phyloP scores from a whole-genome alignment of 345 rosid species.

The Jatropha curcas region DNA sequence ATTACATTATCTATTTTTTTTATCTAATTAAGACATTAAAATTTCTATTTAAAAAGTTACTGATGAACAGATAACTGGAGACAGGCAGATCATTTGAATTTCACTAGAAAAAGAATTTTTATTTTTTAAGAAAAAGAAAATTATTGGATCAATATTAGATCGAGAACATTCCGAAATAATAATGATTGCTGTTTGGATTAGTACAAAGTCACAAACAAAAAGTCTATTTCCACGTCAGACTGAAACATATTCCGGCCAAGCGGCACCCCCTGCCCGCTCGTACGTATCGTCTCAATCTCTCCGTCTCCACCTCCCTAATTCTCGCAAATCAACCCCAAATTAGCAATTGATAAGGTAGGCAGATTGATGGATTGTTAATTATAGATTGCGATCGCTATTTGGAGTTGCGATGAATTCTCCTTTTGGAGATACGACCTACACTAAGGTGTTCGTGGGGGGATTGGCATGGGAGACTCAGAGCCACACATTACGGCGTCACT shows the following conservation, averaged over 20 bases:
- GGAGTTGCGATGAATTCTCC: conserved; percentile 1
- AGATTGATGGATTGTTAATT: neutral
- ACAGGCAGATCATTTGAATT: too few relatives aligned
- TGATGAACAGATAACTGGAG: too few relatives aligned
- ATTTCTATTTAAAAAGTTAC: too few relatives aligned
- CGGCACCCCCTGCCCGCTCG: neutral
- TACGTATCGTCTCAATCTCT: neutral
- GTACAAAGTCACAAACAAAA: conserved; percentile 10
- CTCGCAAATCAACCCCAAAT: neutral
- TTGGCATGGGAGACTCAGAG: conserved; percentile 48
- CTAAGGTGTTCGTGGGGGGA: conserved; percentile 47
- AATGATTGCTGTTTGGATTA: conserved; percentile 10
- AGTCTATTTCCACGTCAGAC: conserved; percentile 9
- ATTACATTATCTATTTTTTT: too few relatives aligned
- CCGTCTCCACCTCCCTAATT: neutral
- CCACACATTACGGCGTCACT: conserved; percentile 33
- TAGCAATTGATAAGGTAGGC: too few relatives aligned
- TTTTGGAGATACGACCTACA: conserved; percentile 35
- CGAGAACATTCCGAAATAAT: neutral
- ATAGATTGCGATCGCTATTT: neutral
- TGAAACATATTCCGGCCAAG: conserved; percentile 2
- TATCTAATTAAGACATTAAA: too few relatives aligned
- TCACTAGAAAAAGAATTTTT: too few relatives aligned
- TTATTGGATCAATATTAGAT: too few relatives aligned
- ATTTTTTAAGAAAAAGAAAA: too few relatives aligned